These are phyloP conservation scores for Ceratobasidium sp. DNA, from an alignment of 1,284 basidiomycete species.

Conservation along the genomic window DNA sequence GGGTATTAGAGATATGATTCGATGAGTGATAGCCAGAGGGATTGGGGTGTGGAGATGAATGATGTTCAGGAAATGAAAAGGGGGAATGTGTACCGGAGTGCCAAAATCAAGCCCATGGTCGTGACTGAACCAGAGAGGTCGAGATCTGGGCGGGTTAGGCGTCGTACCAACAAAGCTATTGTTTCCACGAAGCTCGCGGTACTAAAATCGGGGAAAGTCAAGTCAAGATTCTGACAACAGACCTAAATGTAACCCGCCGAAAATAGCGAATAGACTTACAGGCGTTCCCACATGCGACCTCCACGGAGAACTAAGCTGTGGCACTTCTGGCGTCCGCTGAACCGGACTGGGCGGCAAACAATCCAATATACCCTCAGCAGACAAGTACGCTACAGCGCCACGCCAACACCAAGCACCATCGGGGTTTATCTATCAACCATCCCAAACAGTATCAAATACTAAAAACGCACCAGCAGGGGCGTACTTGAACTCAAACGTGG, in stretches of 20 bases:
- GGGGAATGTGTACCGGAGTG: neutral
- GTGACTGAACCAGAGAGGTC: neutral
- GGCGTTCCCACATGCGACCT: slow-evolving; percentile 36
- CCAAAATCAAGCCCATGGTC: slow-evolving; percentile 24
- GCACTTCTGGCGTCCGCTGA: neutral
- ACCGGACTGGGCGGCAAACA: neutral
- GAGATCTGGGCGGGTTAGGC: slow-evolving; percentile 2
- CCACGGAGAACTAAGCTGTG: slow-evolving; percentile 12
- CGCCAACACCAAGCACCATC: neutral
- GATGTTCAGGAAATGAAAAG: no score
- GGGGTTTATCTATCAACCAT: neutral
- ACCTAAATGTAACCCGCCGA: neutral
- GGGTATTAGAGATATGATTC: no score
- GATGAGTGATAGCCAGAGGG: no score
- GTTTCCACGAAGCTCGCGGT: slow-evolving; percentile 22
- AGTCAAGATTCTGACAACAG: neutral
- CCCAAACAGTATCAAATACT: neutral
- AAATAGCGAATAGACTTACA: neutral
- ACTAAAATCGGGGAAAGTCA: neutral
- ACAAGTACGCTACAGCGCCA: neutral
- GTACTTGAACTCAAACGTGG: slow-evolving; percentile 36
- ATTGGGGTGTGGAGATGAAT: no score
- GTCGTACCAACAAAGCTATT: slow-evolving; percentile 10
- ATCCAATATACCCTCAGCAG: slow-evolving; percentile 22
- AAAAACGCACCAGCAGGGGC: slow-evolving; percentile 22